These are phyloP conservation scores for Prunus salicina DNA, from an alignment of 306 rosid genomes.

Conservation along the genomic window DNA sequence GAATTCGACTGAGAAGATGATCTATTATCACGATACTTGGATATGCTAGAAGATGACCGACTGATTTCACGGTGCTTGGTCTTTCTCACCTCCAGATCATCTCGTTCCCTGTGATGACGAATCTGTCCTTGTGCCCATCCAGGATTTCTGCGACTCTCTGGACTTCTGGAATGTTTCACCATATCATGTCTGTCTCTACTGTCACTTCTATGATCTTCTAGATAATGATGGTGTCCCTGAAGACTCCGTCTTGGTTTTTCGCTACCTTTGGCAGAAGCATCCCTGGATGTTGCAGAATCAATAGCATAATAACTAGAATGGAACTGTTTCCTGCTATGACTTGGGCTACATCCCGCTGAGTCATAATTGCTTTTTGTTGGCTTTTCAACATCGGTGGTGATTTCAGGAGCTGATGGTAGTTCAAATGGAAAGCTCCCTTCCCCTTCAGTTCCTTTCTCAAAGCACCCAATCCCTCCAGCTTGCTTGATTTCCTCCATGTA, in stretches of 20 bases:
- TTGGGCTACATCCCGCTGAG: constrained; percentile 31
- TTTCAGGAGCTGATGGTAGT: constrained; percentile 33
- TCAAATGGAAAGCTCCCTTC: constrained; percentile 32
- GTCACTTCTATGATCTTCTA: constrained; percentile 34
- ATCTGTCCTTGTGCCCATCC: constrained; percentile 33
- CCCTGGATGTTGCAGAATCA: constrained; percentile 29
- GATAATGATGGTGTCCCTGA: constrained; percentile 26
- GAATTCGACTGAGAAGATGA: constrained; percentile 29
- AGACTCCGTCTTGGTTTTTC: constrained; percentile 33
- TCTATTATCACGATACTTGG: constrained; percentile 22
- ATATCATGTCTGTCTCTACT: constrained; percentile 32
- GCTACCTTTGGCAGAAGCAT: constrained; percentile 26
- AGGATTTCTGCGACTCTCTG: constrained; percentile 43
- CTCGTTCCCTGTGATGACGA: constrained; percentile 34
- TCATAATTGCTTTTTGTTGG: constrained; percentile 31
- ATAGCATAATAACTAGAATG: constrained; percentile 18
- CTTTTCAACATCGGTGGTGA: constrained; percentile 27
- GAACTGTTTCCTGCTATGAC: constrained; percentile 33
- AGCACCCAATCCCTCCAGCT: constrained; percentile 68
- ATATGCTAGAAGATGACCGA: constrained; percentile 23
- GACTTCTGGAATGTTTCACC: constrained; percentile 43
- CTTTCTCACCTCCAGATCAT: constrained; percentile 26
- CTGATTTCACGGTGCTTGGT: constrained; percentile 24
- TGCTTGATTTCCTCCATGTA: constrained; percentile 78
- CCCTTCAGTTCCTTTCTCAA: constrained; percentile 44